These are phyloP conservation scores for Fusarium xylarioides DNA, from an alignment of 2,329 filamentous ascomycete species.

Conservation along the genomic window DNA sequence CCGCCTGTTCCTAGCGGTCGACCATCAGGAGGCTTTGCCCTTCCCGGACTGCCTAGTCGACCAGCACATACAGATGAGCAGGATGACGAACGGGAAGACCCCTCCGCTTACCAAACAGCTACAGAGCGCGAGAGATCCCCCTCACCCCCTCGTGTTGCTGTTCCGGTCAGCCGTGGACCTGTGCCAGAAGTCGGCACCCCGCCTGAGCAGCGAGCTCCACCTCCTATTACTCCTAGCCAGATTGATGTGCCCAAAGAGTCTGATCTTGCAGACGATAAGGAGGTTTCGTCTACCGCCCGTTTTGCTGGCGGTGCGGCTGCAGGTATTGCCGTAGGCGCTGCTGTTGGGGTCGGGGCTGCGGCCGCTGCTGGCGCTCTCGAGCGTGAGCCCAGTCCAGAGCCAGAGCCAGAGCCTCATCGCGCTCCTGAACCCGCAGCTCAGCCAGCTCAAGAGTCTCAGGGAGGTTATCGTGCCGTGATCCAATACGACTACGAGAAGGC, in stretches of 20 bases:
- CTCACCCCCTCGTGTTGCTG: constrained; percentile 86
- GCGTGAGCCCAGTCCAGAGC: constrained; percentile 28
- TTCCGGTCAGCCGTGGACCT: constrained; percentile 78
- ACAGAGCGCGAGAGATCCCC: constrained; percentile 58
- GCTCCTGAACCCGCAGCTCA: constrained; percentile 18
- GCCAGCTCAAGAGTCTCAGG: constrained; percentile 45
- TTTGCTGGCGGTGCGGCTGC: constrained; percentile 66
- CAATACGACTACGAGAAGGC: constrained; percentile 98
- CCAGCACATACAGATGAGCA: constrained; percentile 57
- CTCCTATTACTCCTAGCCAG: constrained; percentile 70
- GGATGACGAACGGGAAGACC: constrained; percentile 63
- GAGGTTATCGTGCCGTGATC: constrained; percentile 78
- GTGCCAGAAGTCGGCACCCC: constrained; percentile 62
- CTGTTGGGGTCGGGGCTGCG: constrained; percentile 30
- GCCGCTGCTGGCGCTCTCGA: constrained; percentile 41
- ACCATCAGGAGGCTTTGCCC: constrained; percentile 77
- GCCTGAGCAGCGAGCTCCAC: constrained; percentile 60
- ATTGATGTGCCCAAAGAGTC: constrained; percentile 72
- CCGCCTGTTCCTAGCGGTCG: constrained; percentile 66
- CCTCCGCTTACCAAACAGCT: constrained; percentile 48
- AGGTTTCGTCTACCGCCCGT: constrained; percentile 67
- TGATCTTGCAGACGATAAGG: constrained; percentile 71
- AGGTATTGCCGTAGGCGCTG: constrained; percentile 36
- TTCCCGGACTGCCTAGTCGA: constrained; percentile 77
- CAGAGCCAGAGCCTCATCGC: constrained; percentile 16